These are phyloP conservation scores for Colletotrichum sp. DNA, from an alignment of 2,329 filamentous ascomycete species.

Conservation along the genomic window DNA sequence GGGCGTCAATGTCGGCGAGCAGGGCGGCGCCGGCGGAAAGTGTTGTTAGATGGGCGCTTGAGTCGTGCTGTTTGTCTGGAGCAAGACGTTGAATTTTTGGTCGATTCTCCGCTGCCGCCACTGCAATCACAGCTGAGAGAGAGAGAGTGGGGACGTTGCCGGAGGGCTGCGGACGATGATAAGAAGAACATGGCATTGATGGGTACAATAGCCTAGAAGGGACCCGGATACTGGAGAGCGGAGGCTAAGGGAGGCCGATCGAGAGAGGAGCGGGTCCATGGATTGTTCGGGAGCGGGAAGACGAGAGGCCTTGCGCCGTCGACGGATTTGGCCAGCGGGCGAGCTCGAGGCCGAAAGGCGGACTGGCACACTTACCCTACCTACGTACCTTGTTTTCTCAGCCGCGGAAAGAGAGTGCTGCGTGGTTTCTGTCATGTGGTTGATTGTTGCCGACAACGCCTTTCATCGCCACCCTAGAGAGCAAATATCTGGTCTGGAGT, in stretches of 20 bases:
- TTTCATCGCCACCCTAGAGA: slow-evolving; percentile 34
- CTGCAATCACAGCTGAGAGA: not conserved
- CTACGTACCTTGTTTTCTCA: not conserved
- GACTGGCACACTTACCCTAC: not conserved
- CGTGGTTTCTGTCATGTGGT: slow-evolving; percentile 9
- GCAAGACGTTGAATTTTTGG: slow-evolving; percentile 4
- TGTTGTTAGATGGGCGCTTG: slow-evolving; percentile 68
- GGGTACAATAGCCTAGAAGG: not conserved
- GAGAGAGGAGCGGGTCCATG: not conserved
- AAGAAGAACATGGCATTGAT: not conserved
- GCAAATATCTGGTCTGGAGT: slow-evolving; percentile 53
- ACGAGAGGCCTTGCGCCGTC: not conserved
- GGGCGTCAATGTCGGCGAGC: slow-evolving; percentile 73
- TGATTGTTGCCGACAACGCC: slow-evolving; percentile 13
- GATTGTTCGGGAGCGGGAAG: not conserved
- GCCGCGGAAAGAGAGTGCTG: slow-evolving; percentile 2
- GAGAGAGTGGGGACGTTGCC: not conserved
- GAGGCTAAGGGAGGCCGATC: not conserved
- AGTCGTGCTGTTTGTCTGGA: not conserved
- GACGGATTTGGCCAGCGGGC: not conserved
- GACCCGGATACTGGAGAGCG: not conserved
- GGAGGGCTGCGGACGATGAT: not conserved
- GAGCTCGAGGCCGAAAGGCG: not conserved
- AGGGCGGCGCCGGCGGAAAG: slow-evolving; percentile 67
- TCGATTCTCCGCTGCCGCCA: slow-evolving; percentile 7